A percentile compares a stretch with the other conserved stretches of the same genome.
phyloP scores from a whole-genome alignment of 305 asterid genomes.

The Withania somnifera region DNA sequence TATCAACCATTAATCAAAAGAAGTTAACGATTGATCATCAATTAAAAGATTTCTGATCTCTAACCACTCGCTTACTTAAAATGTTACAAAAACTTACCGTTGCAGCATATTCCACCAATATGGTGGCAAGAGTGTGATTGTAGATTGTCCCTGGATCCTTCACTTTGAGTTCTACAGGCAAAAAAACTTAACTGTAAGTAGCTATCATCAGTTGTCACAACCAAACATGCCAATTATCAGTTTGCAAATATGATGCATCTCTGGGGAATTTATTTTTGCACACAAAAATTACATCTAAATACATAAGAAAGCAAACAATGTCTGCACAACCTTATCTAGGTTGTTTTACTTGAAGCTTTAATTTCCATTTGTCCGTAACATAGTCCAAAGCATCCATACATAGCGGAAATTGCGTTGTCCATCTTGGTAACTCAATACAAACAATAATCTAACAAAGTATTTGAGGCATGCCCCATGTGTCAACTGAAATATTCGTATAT shows the following conservation, averaged over 20 bases:
- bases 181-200: neutral
- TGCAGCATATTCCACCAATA: slow-evolving; percentile 83
- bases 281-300: neutral
- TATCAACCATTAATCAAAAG: neutral
- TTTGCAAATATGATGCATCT: neutral
- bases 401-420: neutral
- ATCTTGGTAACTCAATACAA: neutral
- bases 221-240: neutral
- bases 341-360: neutral
- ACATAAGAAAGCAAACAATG: neutral
- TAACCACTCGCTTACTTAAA: neutral
- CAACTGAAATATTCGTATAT: neutral
- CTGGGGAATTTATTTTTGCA: neutral
- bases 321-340: neutral
- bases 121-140: slow-evolving; percentile 75
- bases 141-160: slow-evolving; percentile 31
- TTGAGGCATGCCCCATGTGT: neutral
- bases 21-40: neutral
- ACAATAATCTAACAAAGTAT: neutral
- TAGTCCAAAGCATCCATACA: neutral
- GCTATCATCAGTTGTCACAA: neutral
- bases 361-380: neutral
- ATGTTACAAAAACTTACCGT: slow-evolving; percentile 48
- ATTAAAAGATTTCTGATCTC: neutral
- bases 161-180: slow-evolving; percentile 51